Evolutionary conservation across 169 alveolate genomes (phyloP).

Genomic region (Theileria luwenshuni): DNA sequence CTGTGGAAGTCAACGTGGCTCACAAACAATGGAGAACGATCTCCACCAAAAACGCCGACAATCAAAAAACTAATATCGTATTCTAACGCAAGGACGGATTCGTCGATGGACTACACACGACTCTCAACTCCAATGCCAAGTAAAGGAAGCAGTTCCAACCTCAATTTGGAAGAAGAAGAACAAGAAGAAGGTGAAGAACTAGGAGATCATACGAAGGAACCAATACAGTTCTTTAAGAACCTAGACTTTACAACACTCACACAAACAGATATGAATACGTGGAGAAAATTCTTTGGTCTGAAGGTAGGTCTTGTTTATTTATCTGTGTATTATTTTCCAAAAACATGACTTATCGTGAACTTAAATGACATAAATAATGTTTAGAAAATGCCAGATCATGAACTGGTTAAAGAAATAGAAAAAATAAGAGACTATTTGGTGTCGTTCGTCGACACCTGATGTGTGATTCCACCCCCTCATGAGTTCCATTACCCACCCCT

Average conservation of each 20-base stretch:
- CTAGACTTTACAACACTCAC: slow-evolving; percentile 39
- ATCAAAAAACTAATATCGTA: not conserved
- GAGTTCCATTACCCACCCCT: not conserved
- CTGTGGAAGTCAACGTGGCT: slow-evolving; percentile 39
- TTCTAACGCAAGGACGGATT: not conserved
- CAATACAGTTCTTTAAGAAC: slow-evolving; percentile 37
- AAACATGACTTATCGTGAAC: not conserved
- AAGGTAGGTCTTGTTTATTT: slow-evolving; percentile 50
- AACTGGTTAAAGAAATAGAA: slow-evolving; percentile 10
- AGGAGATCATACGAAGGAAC: slow-evolving; percentile 24
- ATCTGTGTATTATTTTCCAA: not conserved
- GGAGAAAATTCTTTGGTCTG: slow-evolving; percentile 59
- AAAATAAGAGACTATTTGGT: slow-evolving; percentile 22
- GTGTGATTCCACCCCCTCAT: slow-evolving; percentile 21
- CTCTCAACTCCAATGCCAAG: not conserved
- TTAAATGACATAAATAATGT: not conserved
- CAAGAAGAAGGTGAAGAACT: not conserved
- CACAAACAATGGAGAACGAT: not conserved
- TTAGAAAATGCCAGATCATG: slow-evolving; percentile 11
- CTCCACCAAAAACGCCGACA: slow-evolving; percentile 20
- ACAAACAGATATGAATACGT: slow-evolving; percentile 21
- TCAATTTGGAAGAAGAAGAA: not conserved
- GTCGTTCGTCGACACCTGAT: slow-evolving; percentile 8
- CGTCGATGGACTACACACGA: slow-evolving; percentile 2
- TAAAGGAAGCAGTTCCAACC: not conserved